Base-by-base conservation (phyloP, 805 yeast species). In the Lachancea quebecensis region DNA sequence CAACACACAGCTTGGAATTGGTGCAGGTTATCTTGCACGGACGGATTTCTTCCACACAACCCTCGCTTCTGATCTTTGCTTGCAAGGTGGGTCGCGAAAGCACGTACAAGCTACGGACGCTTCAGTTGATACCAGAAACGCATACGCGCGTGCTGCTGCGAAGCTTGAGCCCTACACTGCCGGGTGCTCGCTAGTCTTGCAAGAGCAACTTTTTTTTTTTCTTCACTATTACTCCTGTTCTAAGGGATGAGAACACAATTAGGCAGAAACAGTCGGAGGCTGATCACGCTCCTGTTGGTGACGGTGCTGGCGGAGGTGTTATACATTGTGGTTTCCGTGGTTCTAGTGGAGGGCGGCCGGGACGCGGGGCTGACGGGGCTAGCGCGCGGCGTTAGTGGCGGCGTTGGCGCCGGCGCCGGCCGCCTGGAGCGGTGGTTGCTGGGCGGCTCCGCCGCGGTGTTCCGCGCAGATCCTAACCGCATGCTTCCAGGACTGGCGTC, bases 301-400 rank as follows among this genome's bases (percentile, higher is more conserved):
- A 25, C 40, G 15, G 46, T 38, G 34, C 31, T 38, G 25, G 45
- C 36, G 12, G 46, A 43, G 39, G 34, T 43, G 25, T 11, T 43
- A 39, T 43, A 43, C 38, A 31, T 43, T 36, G 42, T 15, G 8
- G 35, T 14, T n/a, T 38, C 46, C 14, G 29, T 32, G 25, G 32
- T 30, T 5, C 15, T 34, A 4, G 43, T 40, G 21, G 38, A 30
- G 15, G 35, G 4, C 29, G 39, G 14, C 12, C 12, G 12, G 17
- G 12, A 16, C 3, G 18, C 37, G 6, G 37, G 37, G 18, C 3
- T 15, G 5, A 17, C 17, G 6, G 37, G 18, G 21, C 21, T 14
- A 4, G 17, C 21, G 18, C 21, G 41, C 34, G 28, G n/a, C 34
- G 32, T 16, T n/a, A 15, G 28, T 21, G 34, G 34, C 32, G 18